These are phyloP conservation scores for Rhodotorula sp. DNA, from an alignment of 1,284 basidiomycete genomes.

Conservation along the genomic window DNA sequence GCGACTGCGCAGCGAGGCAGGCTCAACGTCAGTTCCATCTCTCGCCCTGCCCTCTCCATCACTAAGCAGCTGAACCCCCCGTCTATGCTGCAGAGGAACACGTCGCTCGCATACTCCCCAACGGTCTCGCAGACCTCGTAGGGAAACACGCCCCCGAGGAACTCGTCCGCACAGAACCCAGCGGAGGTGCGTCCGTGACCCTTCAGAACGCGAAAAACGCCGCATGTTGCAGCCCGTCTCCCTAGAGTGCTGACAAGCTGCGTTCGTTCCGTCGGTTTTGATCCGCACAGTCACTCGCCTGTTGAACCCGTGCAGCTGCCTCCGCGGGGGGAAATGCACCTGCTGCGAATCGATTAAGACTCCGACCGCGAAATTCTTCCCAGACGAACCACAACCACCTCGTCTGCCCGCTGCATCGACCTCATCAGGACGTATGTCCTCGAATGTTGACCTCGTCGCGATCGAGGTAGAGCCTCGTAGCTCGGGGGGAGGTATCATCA, in stretches of 20 bases:
- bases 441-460: background rate
- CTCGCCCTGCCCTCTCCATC: background rate
- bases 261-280: too few species aligned
- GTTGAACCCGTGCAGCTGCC: constrained; percentile 37
- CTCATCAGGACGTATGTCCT: background rate
- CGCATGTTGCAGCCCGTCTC: background rate
- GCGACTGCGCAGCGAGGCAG: constrained; percentile 29
- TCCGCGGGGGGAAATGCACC: constrained; percentile 27
- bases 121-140: constrained; percentile 28
- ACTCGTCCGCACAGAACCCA: background rate
- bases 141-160: background rate
- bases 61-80: too few species aligned
- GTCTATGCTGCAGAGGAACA: constrained; percentile 8
- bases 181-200: constrained; percentile 15
- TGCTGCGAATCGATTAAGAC: constrained; percentile 29
- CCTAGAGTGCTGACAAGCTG: too few species aligned
- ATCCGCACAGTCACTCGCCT: constrained; percentile 27
- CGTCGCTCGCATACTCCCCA: constrained; percentile 20
- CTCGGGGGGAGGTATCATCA: too few species aligned
- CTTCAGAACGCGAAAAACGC: background rate
- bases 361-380: constrained; percentile 6
- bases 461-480: too few species aligned
- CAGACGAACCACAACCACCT: background rate
- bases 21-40: constrained; percentile 17
- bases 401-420: background rate